phyloP scores from a whole-genome alignment of 306 rosid genomes.

The Trichosanthes truncata region DNA sequence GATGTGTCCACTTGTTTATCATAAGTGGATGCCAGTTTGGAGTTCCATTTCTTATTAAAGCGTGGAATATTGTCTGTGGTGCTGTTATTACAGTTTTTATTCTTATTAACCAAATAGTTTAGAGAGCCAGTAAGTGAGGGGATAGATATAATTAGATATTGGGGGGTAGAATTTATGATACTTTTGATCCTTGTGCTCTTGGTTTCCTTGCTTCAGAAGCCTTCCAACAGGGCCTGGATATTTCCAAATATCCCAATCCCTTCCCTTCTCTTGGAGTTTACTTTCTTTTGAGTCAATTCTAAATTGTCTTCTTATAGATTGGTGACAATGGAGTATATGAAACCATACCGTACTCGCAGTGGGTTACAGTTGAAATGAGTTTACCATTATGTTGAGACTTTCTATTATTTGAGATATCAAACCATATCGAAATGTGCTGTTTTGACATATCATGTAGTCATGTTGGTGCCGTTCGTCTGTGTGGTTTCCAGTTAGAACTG shows the following conservation, averaged over 20 bases:
- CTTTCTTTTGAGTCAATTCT: not conserved
- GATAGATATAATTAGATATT: not conserved
- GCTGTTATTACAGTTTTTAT: not conserved
- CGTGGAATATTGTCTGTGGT: not conserved
- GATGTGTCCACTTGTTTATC: not conserved
- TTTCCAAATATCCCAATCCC: too few relatives aligned
- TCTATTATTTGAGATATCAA: not conserved
- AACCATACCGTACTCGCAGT: not conserved
- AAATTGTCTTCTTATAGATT: not conserved
- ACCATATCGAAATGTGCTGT: not conserved
- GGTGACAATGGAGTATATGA: not conserved
- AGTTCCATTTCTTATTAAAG: slow-evolving; percentile 9
- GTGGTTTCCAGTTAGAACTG: not conserved
- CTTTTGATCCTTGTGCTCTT: not conserved
- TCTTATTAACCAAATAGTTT: not conserved
- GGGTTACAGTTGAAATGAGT: not conserved
- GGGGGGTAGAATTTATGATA: not conserved
- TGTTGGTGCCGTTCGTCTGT: not conserved
- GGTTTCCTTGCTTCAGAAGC: not conserved
- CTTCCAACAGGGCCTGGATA: not conserved
- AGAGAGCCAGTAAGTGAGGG: not conserved
- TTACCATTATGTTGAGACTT: not conserved
- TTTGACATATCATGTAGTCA: not conserved
- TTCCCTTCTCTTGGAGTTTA: not conserved
- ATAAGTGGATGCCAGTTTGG: slow-evolving; percentile 7